phyloP scores from a whole-genome alignment of 495 filamentous ascomycete species.

The Aspergillus affinis region DNA sequence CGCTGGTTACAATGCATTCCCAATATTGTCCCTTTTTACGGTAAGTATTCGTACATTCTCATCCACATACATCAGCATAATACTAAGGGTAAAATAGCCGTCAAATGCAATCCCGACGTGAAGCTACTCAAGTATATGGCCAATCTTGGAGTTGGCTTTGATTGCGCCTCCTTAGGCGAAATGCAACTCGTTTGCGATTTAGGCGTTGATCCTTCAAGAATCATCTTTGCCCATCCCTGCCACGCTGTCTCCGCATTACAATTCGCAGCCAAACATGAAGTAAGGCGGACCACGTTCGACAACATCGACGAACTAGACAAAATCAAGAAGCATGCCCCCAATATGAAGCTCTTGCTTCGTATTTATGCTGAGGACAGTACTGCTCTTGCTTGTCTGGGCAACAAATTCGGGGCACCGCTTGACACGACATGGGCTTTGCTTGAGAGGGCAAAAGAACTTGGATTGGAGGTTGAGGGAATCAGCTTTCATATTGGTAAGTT shows the following conservation, averaged over 20 bases:
- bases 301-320: conserved; percentile 36
- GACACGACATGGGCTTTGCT: conserved; percentile 22
- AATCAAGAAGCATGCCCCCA: conserved; percentile 26
- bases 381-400: conserved; percentile 24
- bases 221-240: conserved; percentile 38
- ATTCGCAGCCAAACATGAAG: conserved; percentile 21
- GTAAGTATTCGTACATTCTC: background rate
- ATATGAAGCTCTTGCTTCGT: conserved; percentile 29
- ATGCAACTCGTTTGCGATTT: conserved; percentile 26
- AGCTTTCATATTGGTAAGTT: conserved; percentile 38
- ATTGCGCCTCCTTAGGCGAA: conserved; percentile 36
- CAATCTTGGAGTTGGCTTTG: conserved; percentile 28
- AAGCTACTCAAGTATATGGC: conserved; percentile 27
- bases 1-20: conserved; percentile 3
- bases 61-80: background rate
- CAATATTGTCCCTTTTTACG: conserved; percentile 4
- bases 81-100: conserved; percentile 20
- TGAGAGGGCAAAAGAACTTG: conserved; percentile 24
- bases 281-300: conserved; percentile 33
- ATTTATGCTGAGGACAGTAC: conserved; percentile 30
- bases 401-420: conserved; percentile 33
- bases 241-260: conserved; percentile 25
- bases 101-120: conserved; percentile 39
- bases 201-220: conserved; percentile 29
- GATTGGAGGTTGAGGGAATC: conserved; percentile 30